Evolutionary conservation across 768 basidiomycete species (phyloP), one percentile per base, ranked within the genome.

Genomic region (Mycena crocata): DNA sequence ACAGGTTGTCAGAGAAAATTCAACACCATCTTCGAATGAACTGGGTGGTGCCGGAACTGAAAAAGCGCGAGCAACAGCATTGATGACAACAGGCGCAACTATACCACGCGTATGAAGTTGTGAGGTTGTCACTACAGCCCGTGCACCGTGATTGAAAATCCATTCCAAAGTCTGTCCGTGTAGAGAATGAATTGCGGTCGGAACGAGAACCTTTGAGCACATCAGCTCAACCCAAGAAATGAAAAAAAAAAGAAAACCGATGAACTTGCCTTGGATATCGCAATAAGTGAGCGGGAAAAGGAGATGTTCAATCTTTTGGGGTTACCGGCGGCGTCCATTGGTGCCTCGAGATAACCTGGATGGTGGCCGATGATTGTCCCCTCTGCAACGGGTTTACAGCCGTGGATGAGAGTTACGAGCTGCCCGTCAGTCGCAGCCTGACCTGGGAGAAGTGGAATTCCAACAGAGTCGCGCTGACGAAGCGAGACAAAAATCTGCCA

Each of bases 171-270:
- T 59, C 24, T 59, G 57, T 8, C 35, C 23, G 31, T 59, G 57
- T 0, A 59, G 42, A 23, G 23, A 31, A 59, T 59, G 57, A 5
- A 59, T 32, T 14, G 57, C 28, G 23, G 23, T 21, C 5, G 57
- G 57, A 49, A 59, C 57, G 31, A 46, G 57, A 1, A 59, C 57
- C 24, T n/a, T 59, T n/a, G n/a, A n/a, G n/a, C n/a, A n/a, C n/a
- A n/a, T n/a, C n/a, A n/a, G n/a, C n/a, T n/a, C n/a, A n/a, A 15
- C 6, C 14, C 23, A 49, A 10, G 14, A 26, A 31, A 5, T 49
- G n/a, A n/a, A n/a, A n/a, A n/a, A n/a, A n/a, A n/a, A n/a, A n/a
- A 19, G 46, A 6, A 5, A 24, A 24, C 17, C 8, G 45, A 49
- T 24, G 28, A 15, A 3, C 7, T 49, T 9, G n/a, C 7, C 7